Evolutionary conservation across 495 filamentous ascomycete species (phyloP).

Genomic region (Podospora pseudopauciseta): DNA sequence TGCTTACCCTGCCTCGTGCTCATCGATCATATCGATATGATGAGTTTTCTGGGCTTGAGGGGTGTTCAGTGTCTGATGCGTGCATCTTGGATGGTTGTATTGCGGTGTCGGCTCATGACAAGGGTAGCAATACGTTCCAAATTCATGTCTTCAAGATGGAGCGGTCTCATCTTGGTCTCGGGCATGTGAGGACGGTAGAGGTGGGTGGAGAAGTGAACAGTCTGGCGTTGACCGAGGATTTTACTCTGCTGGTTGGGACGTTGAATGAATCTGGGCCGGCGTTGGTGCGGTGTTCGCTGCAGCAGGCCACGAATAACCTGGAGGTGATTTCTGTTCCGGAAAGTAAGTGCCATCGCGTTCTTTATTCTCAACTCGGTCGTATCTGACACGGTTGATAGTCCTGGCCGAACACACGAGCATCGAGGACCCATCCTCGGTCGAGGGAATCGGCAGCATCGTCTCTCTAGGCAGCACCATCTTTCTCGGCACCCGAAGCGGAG

Average conservation of each 20-base stretch:
- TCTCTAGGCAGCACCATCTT: conserved; percentile 24
- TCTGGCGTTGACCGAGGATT: conserved; percentile 26
- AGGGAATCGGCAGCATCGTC: conserved; percentile 38
- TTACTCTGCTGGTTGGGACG: conserved; percentile 33
- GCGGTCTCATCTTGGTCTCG: conserved; percentile 18
- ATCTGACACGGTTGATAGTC: conserved; percentile 14
- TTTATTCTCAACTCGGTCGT: neutral
- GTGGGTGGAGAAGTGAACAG: conserved; percentile 42
- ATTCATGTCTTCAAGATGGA: conserved; percentile 34
- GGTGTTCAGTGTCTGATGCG: conserved; percentile 33
- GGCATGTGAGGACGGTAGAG: conserved; percentile 20
- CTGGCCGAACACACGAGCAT: neutral
- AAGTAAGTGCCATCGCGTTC: conserved; percentile 16
- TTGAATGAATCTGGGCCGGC: conserved; percentile 25
- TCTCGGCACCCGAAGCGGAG: conserved; percentile 43
- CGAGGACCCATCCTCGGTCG: conserved; percentile 11
- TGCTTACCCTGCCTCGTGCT: conserved; percentile 24
- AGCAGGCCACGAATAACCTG: conserved; percentile 5
- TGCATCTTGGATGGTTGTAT: conserved; percentile 29
- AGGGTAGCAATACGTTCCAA: conserved; percentile 24
- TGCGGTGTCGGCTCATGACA: conserved; percentile 34
- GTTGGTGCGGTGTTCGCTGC: conserved; percentile 27
- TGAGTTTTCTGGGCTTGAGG: conserved; percentile 23
- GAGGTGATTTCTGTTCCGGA: conserved; percentile 9
- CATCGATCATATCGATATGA: conserved; percentile 23